These are phyloP conservation scores for Stephanodiscus triporus DNA, from an alignment of 108 stramenopile species.

Conservation along the genomic window DNA sequence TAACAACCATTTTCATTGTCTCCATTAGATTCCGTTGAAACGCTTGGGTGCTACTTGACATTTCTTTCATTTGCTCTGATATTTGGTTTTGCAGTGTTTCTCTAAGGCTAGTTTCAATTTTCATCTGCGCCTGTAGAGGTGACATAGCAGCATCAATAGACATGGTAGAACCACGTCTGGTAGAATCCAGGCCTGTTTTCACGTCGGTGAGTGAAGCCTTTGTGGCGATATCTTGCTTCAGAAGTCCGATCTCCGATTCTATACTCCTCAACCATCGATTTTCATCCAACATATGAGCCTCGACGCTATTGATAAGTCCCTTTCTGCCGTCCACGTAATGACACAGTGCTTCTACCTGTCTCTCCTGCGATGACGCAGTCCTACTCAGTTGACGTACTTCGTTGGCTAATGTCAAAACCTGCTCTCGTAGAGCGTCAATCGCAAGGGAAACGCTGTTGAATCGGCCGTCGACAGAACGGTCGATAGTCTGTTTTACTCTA, in stretches of 20 bases:
- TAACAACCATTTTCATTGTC: conserved; percentile 5
- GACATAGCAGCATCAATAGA: conserved; percentile 20
- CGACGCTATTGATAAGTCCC: conserved; percentile 9
- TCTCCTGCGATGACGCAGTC: conserved; percentile 19
- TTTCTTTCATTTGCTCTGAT: conserved; percentile 11
- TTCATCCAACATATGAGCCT: conserved; percentile 21
- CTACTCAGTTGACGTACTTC: conserved; percentile 27
- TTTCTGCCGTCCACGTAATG: conserved; percentile 26
- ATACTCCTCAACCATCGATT: conserved; percentile 7
- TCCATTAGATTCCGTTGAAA: conserved; percentile 17
- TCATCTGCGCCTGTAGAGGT: conserved; percentile 6
- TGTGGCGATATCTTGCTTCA: conserved; percentile 15
- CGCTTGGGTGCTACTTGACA: conserved; percentile 9
- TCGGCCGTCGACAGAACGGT: conserved; percentile 22
- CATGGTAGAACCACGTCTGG: neutral
- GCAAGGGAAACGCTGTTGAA: conserved; percentile 9
- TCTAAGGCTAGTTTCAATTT: conserved; percentile 5
- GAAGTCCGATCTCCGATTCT: neutral
- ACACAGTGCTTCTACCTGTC: conserved; percentile 16
- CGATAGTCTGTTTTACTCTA: conserved; percentile 14
- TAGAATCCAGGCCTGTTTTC: conserved; percentile 5
- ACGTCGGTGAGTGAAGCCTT: conserved; percentile 12
- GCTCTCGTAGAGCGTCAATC: conserved; percentile 42
- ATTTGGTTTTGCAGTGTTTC: conserved; percentile 11
- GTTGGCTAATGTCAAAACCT: conserved; percentile 21